Base-by-base conservation (phyloP, 495 filamentous ascomycete genomes). In the Annulohypoxylon stygium region DNA sequence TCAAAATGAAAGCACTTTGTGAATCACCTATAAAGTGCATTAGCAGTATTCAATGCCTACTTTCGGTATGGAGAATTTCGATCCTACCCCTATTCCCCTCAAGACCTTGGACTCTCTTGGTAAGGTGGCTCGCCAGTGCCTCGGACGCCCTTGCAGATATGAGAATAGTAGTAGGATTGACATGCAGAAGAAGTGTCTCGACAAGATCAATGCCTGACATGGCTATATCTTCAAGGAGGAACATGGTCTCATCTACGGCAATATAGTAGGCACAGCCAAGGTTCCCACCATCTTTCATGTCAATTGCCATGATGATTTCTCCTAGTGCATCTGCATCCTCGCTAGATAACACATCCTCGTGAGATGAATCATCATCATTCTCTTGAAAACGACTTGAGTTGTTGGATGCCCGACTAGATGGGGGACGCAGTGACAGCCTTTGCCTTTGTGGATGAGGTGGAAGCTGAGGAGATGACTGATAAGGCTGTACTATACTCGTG, bases 201-300 rank as follows among this genome's bases (percentile, higher is more conserved):
- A 97, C 83, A 23, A 90, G 84, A 41, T 95, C 93, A 14, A 90
- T 78, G 7, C 88, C 88, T 2, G 91, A 91, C 51, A 90, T 84
- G 39, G 87, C 86, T n/a, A 92, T 86, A 76, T 98, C 96, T 71
- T 95, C 90, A 75, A 97, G 88, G 55, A 98, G 81, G 36, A 91
- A 92, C 11, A 99, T 80, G 54, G 83, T 90, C 77, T 93, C 90
- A 36, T 97, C 90, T 47, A 87, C 81, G 3, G 90, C 90, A 20
- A 91, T 84, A 79, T 95, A 99, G 79, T 96, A 97, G 25, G 93
- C 90, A 78, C 95, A 98, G 4, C 96, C 96, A 12, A 98, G 75
- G 4, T 67, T 67, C 0, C 88, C 90, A 12, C 88, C 83, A 20
- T 92, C 89, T 61, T 86, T 88, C 76, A 93, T 85, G 64, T 98